Percentiles rank a stretch among this genome's conserved stretches.
phyloP scores from a whole-genome alignment of 176 grass and related monocot genomes.

The Ensete glaucum region DNA sequence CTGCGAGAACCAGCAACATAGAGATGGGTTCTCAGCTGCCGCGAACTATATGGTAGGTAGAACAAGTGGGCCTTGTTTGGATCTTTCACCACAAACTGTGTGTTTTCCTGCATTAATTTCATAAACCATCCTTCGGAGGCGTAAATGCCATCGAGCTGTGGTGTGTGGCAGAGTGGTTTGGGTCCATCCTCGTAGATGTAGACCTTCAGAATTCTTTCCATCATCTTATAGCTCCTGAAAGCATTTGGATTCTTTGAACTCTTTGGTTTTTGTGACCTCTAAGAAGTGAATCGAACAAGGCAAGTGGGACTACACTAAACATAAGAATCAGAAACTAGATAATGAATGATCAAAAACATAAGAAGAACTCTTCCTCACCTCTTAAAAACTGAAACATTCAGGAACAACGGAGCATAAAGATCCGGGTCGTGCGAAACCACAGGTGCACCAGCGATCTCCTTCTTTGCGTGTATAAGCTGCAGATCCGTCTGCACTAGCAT shows the following conservation, averaged over 20 bases:
- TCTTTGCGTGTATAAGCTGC: slow-evolving; percentile 7
- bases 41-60: neutral
- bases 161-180: neutral
- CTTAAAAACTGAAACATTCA: slow-evolving; percentile 9
- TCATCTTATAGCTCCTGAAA: neutral
- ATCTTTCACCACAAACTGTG: neutral
- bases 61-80: slow-evolving; percentile 1
- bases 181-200: slow-evolving; percentile 1
- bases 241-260: neutral
- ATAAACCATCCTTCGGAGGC: slow-evolving; percentile 5
- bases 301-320: too few relatives aligned
- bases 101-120: slow-evolving; percentile 7
- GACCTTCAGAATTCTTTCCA: slow-evolving; percentile 1
- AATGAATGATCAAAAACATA: too few relatives aligned
- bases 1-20: neutral
- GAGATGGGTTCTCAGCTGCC: neutral
- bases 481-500: neutral
- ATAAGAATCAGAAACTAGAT: too few relatives aligned
- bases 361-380: neutral
- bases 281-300: too few relatives aligned
- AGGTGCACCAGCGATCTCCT: neutral
- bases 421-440: neutral
- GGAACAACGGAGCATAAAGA: slow-evolving; percentile 14
- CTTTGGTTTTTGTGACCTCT: too few relatives aligned
- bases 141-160: neutral